Base-by-base conservation (phyloP, 2,329 filamentous ascomycete genomes). In the Aspergillus nomiae region DNA sequence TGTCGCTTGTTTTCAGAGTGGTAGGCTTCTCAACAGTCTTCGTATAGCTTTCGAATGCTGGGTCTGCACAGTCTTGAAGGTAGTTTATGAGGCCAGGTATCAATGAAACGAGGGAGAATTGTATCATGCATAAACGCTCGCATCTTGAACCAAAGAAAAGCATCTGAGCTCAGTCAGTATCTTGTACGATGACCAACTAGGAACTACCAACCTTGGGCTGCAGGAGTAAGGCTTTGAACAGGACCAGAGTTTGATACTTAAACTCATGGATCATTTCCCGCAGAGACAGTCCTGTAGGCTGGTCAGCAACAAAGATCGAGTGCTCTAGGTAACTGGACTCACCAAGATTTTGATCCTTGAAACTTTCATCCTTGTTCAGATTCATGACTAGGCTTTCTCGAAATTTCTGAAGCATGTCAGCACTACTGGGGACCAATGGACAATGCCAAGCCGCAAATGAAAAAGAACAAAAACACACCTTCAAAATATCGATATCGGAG, bases 111-210 rank as follows among this genome's bases (percentile, higher is more conserved):
- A 99, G 86, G 50, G 94, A 95, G 81, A 98, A 99, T 78, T 99
- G 95, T 80, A 97, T 94, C 91, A 98, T 96, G 85, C 95, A 99
- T 69, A 99, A 82, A 67, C 91, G 87, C 78, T 99, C 95, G 78
- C 95, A 98, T 71, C 93, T 89, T n/a, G 94, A 93, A 65, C 95
- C 94, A 73, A 98, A 99, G 82, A 99, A 98, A 59, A 99, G 89
- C 91, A 98, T 98, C 94, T 97, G 70, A 0, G 32, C 10, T 38
- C 4, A 12, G 16, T 73, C 38, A 72, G 67, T 43, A 59, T 48
- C 12, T 62, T 21, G 63, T 53, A 19, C 34, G 28, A 51, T 10
- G 58, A 30, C 6, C 36, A 14, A 28, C 19, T 28, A 19, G 4
- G 5, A 46, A 21, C 2, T 14, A 57, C 62, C 56, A 76, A 96